A percentile compares a stretch with the other conserved stretches of the same genome.
These are phyloP conservation scores for Fusarium nanum DNA, from an alignment of 2,329 filamentous ascomycete species.

Conservation along the genomic window DNA sequence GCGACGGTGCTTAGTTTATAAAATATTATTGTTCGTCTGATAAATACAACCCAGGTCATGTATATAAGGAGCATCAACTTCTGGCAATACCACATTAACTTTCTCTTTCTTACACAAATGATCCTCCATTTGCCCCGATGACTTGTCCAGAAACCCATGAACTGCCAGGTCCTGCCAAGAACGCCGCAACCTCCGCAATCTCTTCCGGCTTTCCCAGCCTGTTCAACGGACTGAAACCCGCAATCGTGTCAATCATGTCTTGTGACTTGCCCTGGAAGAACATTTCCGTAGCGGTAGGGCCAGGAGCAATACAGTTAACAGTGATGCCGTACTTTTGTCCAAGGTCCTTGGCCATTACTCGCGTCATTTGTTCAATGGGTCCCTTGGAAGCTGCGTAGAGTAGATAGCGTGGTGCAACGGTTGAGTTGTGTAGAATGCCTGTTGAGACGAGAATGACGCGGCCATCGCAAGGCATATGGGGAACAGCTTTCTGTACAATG, in stretches of 20 bases:
- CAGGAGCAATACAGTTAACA: constrained; percentile 12
- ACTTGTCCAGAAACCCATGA: constrained; percentile 20
- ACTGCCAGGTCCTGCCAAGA: constrained; percentile 6
- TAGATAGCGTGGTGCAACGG: constrained; percentile 11
- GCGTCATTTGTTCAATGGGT: constrained; percentile 13
- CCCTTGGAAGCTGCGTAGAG: constrained; percentile 15
- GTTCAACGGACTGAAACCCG: not conserved
- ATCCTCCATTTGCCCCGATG: constrained; percentile 14
- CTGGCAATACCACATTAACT: no score
- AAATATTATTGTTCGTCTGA: not conserved
- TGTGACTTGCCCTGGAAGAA: constrained; percentile 19
- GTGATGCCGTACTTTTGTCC: constrained; percentile 12
- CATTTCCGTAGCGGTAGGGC: constrained; percentile 13
- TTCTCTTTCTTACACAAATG: constrained; percentile 6
- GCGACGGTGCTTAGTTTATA: accelerated
- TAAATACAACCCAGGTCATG: not conserved
- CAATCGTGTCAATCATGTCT: constrained; percentile 3
- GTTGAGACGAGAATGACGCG: constrained; percentile 15
- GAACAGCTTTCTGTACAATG: not conserved
- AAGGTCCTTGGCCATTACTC: constrained; percentile 12
- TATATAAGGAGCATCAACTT: not conserved
- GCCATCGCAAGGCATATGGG: constrained; percentile 7
- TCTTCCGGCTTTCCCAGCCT: constrained; percentile 6
- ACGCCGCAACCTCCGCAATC: constrained; percentile 1
- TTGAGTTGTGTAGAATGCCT: constrained; percentile 6